A percentile compares a stretch with the other conserved stretches of the same genome.
These are phyloP conservation scores for Naganishia vishniacii DNA, from an alignment of 768 basidiomycete genomes.

Conservation along the genomic window DNA sequence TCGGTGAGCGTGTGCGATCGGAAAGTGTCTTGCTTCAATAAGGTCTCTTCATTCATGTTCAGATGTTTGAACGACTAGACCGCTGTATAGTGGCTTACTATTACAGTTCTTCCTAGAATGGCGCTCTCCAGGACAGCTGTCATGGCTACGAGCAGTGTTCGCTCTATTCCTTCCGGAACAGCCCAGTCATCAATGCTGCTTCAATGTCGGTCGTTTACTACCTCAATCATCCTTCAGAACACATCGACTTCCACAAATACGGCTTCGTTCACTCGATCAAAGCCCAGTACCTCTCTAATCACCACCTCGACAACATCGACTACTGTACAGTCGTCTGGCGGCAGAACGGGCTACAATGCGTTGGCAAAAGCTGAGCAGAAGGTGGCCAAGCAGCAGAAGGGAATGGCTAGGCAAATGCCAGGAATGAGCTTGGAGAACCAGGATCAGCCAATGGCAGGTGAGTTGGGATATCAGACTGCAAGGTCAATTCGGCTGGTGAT, in stretches of 20 bases:
- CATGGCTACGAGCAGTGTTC: not conserved
- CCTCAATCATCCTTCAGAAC: not conserved
- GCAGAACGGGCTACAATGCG: slow-evolving; percentile 15
- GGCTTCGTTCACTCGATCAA: slow-evolving; percentile 12
- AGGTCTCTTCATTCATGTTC: not conserved
- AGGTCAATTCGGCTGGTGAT: too few species aligned
- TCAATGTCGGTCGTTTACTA: slow-evolving; percentile 7
- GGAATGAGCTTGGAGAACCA: slow-evolving; percentile 22
- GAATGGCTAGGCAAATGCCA: slow-evolving; percentile 17
- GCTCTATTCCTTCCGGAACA: not conserved
- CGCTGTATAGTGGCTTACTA: too few species aligned
- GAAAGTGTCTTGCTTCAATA: not conserved
- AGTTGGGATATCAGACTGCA: not conserved
- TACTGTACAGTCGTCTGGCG: not conserved
- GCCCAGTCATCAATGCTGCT: not conserved
- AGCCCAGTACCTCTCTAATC: not conserved
- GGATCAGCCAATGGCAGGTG: slow-evolving; percentile 19
- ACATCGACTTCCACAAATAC: not conserved
- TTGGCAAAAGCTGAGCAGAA: slow-evolving; percentile 12
- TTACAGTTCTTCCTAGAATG: too few species aligned
- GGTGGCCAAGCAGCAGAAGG: slow-evolving; percentile 17
- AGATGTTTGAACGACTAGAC: too few species aligned
- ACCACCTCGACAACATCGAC: not conserved
- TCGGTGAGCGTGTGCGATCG: not conserved
- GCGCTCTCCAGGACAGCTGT: not conserved